Base-by-base conservation (phyloP, 192 early-diverging fungal species). In the Oehlia diaphana region DNA sequence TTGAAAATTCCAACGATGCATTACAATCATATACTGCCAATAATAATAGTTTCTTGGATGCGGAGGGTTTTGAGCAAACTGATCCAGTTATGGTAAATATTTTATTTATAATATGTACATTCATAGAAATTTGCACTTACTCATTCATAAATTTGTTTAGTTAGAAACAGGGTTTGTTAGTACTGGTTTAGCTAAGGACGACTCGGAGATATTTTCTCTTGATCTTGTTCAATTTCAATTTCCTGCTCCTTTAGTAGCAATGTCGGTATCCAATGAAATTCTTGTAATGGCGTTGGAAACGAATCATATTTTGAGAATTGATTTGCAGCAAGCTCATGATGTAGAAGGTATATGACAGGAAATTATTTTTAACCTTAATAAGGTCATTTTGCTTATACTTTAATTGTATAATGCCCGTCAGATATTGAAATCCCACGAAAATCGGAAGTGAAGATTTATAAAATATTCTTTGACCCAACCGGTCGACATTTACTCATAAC, bases 181-280 rank as follows among this genome's bases (percentile, higher is more conserved):
- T 42, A 82, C 87, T 39, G 88, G 88, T 13, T 81, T 89, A 64
- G 79, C 79, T 1, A 85, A 90, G 8, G 80, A 87, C 47, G 88
- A 89, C 42, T 79, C 80, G 10, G 83, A 82, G 47, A 91, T 94
- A 74, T 99, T 99, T 79, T 88, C 90, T 9, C 88, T 99, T 28
- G 96, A 95, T 83, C 88, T 89, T 35, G 96, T 99, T 68, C 94
- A 97, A 80, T 97, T 97, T 76, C 90, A 92, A 63, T 92, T 97
- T 76, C 93, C 96, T 12, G 92, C 89, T 16, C 83, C 86, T 37
- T 86, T 98, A 12, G 87, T 92, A 8, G 89, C 91, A 31, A 84
- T 95, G 81, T 91, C 88, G 0, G 95, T 97, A 10, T 89, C 94
- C 63, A 96, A 94, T 84, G 94, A 97, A 81, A 89, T 94, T 13